Evolutionary conservation across 108 stramenopile species (phyloP).

Genomic region (Parietichytrium sp.): DNA sequence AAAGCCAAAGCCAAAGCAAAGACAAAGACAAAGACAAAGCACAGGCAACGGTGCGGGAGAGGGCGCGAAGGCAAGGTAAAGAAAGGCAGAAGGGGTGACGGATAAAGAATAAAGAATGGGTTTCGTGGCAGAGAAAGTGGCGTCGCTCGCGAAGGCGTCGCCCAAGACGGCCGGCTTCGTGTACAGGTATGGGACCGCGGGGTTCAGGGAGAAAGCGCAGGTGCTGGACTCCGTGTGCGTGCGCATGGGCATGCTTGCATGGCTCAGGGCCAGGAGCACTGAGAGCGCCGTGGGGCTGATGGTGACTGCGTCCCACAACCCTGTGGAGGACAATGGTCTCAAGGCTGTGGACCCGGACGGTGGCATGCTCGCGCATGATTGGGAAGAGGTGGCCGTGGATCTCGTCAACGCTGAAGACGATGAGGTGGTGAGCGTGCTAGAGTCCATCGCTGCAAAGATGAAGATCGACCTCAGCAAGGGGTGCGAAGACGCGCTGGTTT

Average conservation of each 20-base stretch:
- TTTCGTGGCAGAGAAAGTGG: neutral
- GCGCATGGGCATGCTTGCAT: constrained; percentile 60
- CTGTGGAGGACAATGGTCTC: constrained; percentile 88
- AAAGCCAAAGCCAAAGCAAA: too few relatives aligned
- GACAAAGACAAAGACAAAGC: too few relatives aligned
- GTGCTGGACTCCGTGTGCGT: constrained; percentile 51
- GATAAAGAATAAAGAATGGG: too few relatives aligned
- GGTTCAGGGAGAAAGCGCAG: constrained; percentile 51
- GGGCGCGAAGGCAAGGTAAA: too few relatives aligned
- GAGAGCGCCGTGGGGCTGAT: constrained; percentile 73
- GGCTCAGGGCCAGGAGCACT: constrained; percentile 34
- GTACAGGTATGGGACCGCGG: constrained; percentile 58
- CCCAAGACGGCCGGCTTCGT: neutral
- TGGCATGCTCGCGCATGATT: constrained; percentile 38
- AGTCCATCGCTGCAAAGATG: neutral
- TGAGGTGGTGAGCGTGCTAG: neutral
- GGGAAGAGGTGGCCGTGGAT: constrained; percentile 32
- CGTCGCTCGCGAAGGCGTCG: neutral
- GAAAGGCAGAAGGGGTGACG: too few relatives aligned
- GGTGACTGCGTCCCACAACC: constrained; percentile 96
- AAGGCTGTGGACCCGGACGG: constrained; percentile 71
- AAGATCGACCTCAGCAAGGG: constrained; percentile 17
- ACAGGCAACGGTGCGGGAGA: too few relatives aligned
- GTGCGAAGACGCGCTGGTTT: constrained; percentile 47
- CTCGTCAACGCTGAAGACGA: constrained; percentile 30